Conservation (phyloP, 2,329 filamentous ascomycete genomes). For the Nothophaeocryptopus gaeumannii region DNA sequence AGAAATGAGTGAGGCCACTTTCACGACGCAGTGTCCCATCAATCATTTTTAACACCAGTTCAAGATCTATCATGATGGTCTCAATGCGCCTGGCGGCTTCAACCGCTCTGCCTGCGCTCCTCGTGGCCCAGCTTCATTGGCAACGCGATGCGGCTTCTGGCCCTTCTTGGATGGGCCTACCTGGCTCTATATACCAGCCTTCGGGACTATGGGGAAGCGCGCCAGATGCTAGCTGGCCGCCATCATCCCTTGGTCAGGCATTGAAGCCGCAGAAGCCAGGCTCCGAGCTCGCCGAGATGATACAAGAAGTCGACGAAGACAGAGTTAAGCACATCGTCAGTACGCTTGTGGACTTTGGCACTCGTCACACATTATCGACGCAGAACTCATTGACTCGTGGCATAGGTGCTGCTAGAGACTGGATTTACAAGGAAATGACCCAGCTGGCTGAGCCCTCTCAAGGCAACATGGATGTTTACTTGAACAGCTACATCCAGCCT, state of each 20-base stretch:
- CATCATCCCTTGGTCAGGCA: conserved; percentile 31
- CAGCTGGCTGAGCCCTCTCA: conserved; percentile 48
- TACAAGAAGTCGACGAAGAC: conserved; percentile 40
- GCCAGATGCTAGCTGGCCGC: conserved; percentile 40
- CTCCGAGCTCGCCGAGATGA: conserved; percentile 40
- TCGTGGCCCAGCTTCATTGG: conserved; percentile 8
- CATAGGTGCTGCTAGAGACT: conserved; percentile 57
- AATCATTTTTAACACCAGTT: not conserved
- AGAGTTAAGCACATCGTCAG: conserved; percentile 52
- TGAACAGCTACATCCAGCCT: conserved; percentile 52
- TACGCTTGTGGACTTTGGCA: conserved; percentile 57
- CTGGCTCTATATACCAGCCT: conserved; percentile 25
- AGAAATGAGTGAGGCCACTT: not conserved
- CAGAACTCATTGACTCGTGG: conserved; percentile 53
- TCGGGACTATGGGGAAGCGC: conserved; percentile 22
- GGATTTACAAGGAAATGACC: conserved; percentile 53
- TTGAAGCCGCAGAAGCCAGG: conserved; percentile 43
- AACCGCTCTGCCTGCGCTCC: conserved; percentile 3
- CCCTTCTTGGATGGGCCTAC: conserved; percentile 25
- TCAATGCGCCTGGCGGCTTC: not conserved
- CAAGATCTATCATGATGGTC: not conserved
- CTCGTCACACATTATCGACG: conserved; percentile 55
- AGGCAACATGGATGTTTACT: conserved; percentile 52
- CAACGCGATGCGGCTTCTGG: conserved; percentile 1
- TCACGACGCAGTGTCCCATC: not conserved